phyloP scores from a whole-genome alignment of 2,329 filamentous ascomycete genomes.

The Stagonosporopsis chrysanthemi region DNA sequence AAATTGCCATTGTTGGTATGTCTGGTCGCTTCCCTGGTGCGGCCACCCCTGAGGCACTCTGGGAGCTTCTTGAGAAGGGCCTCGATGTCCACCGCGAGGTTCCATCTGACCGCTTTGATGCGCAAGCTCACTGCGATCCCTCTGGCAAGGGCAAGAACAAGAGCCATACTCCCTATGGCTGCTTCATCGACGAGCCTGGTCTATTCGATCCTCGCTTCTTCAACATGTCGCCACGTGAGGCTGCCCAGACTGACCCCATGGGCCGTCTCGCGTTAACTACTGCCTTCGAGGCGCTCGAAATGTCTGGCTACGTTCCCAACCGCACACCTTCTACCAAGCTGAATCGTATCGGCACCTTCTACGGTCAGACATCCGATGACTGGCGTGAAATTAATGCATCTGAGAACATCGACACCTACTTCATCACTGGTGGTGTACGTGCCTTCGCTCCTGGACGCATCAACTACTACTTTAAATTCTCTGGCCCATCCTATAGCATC shows the following conservation, averaged over 20 bases:
- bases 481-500: conserved; percentile 73
- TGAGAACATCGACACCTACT: conserved; percentile 75
- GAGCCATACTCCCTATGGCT: conserved; percentile 77
- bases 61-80: conserved; percentile 77
- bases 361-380: conserved; percentile 78
- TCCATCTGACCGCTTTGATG: conserved; percentile 76
- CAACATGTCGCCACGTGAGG: conserved; percentile 85
- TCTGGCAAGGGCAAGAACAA: conserved; percentile 78
- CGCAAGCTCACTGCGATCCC: conserved; percentile 73
- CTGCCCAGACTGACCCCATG: conserved; percentile 81
- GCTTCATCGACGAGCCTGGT: conserved; percentile 77
- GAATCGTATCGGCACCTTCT: conserved; percentile 74
- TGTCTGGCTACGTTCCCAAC: conserved; percentile 78
- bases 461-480: conserved; percentile 80
- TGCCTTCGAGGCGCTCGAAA: conserved; percentile 82
- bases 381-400: conserved; percentile 78
- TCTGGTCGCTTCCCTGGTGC: conserved; percentile 79
- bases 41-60: conserved; percentile 73
- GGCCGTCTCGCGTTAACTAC: conserved; percentile 78
- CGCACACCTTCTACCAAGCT: conserved; percentile 71
- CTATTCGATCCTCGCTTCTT: conserved; percentile 85
- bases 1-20: conserved; percentile 87
- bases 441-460: conserved; percentile 71
- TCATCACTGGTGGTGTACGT: conserved; percentile 68
- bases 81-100: conserved; percentile 75